Percentiles rank a stretch among this genome's conserved stretches.
These are phyloP conservation scores for Colletotrichum agaves DNA, from an alignment of 2,329 filamentous ascomycete genomes.

Conservation along the genomic window DNA sequence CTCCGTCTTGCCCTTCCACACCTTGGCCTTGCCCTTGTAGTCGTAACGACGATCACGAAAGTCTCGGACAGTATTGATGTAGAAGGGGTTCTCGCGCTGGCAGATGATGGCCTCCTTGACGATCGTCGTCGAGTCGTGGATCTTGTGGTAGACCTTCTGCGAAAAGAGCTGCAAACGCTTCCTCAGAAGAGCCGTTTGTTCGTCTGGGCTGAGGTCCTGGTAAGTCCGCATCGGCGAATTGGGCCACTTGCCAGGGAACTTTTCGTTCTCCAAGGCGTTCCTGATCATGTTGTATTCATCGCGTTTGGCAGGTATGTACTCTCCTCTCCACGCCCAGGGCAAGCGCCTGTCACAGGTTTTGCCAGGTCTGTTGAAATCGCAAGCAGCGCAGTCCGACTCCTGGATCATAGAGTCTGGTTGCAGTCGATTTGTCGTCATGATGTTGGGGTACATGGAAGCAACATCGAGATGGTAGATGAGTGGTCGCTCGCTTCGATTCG, in stretches of 20 bases:
- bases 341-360: constrained; percentile 96
- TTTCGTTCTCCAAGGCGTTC: constrained; percentile 89
- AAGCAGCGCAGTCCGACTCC: constrained; percentile 95
- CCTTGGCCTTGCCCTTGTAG: constrained; percentile 97
- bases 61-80: constrained; percentile 94
- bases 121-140: constrained; percentile 92
- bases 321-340: constrained; percentile 98
- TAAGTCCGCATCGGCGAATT: constrained; percentile 79
- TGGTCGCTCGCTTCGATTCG: constrained; percentile 85
- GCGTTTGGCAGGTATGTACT: constrained; percentile 93
- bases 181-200: constrained; percentile 82
- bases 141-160: constrained; percentile 99
- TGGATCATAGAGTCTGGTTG: constrained; percentile 99
- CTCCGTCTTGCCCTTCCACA: constrained; percentile 98
- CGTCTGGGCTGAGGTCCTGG: constrained; percentile 81
- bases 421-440: constrained; percentile 98
- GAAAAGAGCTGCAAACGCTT: constrained; percentile 93
- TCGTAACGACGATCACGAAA: constrained; percentile 98
- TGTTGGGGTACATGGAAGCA: constrained; percentile 99
- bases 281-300: constrained; percentile 99
- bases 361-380: constrained; percentile 96
- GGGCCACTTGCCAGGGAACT: constrained; percentile 82
- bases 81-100: constrained; percentile 97
- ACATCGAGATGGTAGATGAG: constrained; percentile 98
- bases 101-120: constrained; percentile 97